Evolutionary conservation across 768 basidiomycete species (phyloP), one percentile per base, ranked within the genome.

Genomic region (Solioccasus polychromus): DNA sequence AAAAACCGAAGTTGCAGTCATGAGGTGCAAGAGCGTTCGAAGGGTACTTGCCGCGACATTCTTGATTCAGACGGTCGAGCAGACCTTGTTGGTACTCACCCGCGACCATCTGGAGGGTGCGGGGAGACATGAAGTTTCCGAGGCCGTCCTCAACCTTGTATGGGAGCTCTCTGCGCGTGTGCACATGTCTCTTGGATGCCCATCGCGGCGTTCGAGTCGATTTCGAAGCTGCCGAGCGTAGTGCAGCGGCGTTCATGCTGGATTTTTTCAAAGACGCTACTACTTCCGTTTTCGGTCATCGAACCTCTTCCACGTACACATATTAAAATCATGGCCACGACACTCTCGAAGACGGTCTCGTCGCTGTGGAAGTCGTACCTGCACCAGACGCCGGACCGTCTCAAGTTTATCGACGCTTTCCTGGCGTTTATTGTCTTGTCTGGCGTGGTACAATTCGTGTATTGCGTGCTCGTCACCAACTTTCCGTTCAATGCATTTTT

Each of bases 401-500:
- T 98, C 58, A 95, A 97, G 72, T 83, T 94, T 68, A 83, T 98
- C 63, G 96, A 99, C 72, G 70, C 82, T 8, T 97, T 97, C 75
- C 77, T 98, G 52, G 69, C 88, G 49, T 96, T 95, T 76, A 77
- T 95, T 58, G 83, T 97, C 73, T 75, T 95, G 36, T 88, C 89
- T 2, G 96, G 96, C 57, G 76, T 94, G 47, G 63, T 82, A 35
- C 94, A 97, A 65, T 97, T 99, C 70, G 70, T 78, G 9, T 98
- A 98, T 71, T 92, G 95, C 71, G 69, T 95, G 24, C 74, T 92
- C 54, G 76, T 99, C 51, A 92, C 92, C 47, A 88, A 83, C 71
- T 98, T 83, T 69, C 96, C 96, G 19, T 97, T 94, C 76, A 97
- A 99, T 57, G 92, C 96, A 30, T 99, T 99, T 71, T 68, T 97